These are phyloP conservation scores for Huntiella abstrusa DNA, from an alignment of 2,329 filamentous ascomycete genomes.

Conservation along the genomic window DNA sequence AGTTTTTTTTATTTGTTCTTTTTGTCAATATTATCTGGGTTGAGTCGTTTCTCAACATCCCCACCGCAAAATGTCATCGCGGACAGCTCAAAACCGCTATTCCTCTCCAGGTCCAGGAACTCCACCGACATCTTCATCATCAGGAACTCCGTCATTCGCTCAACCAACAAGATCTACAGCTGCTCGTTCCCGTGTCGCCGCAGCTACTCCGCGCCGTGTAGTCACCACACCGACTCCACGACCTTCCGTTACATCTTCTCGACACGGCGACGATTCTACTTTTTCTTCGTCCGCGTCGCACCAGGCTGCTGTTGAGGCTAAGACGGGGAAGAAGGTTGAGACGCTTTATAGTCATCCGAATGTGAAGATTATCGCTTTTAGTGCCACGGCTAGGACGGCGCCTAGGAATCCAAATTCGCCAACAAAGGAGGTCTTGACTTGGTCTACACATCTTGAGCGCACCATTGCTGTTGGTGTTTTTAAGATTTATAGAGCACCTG, in stretches of 20 bases:
- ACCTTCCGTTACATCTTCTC: not conserved
- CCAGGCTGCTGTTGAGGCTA: conserved; percentile 5
- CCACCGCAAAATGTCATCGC: conserved; percentile 4
- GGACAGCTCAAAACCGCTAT: conserved; percentile 8
- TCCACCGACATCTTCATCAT: not conserved
- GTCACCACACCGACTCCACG: conserved; percentile 10
- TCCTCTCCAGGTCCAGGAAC: not conserved
- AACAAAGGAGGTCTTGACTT: conserved; percentile 41
- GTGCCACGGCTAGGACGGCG: conserved; percentile 18
- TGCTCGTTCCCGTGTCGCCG: conserved; percentile 4
- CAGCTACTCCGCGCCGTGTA: conserved; percentile 8
- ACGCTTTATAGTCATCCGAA: conserved; percentile 57
- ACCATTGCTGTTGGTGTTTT: conserved; percentile 66
- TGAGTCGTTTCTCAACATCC: not conserved
- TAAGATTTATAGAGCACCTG: conserved; percentile 69
- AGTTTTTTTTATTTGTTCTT: too few relatives aligned
- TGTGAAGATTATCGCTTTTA: conserved; percentile 47
- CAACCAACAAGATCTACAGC: conserved; percentile 7
- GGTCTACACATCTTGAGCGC: conserved; percentile 57
- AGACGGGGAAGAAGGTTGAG: conserved; percentile 27
- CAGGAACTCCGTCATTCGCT: conserved; percentile 9
- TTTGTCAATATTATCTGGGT: too few relatives aligned
- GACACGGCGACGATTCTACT: conserved; percentile 1
- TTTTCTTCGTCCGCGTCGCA: conserved; percentile 3
- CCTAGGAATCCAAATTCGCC: conserved; percentile 22